phyloP scores from a whole-genome alignment of 306 rosid genomes.

The Glycine latifolia region DNA sequence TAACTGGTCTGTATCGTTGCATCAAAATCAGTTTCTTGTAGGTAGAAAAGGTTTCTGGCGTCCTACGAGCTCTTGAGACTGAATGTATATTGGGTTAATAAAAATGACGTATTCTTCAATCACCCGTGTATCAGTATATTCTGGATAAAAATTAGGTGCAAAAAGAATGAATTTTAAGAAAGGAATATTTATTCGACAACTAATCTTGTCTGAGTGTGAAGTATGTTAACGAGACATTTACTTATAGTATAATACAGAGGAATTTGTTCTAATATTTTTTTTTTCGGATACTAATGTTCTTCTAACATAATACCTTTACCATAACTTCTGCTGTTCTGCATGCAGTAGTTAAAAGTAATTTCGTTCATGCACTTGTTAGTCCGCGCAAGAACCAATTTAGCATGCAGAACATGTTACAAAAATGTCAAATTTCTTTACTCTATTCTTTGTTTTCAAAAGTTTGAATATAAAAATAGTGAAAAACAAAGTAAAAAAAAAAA shows the following conservation, averaged over 20 bases:
- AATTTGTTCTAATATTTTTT: not conserved
- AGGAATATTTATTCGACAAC: slow-evolving; percentile 11
- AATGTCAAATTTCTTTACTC: not conserved
- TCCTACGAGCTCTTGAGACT: slow-evolving; percentile 50
- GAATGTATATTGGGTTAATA: slow-evolving; percentile 9
- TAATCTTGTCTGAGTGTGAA: slow-evolving; percentile 28
- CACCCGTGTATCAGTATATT: slow-evolving; percentile 12
- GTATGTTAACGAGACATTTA: slow-evolving; percentile 13
- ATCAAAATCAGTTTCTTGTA: slow-evolving; percentile 69
- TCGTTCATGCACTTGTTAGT: not conserved
- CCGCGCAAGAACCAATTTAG: not conserved
- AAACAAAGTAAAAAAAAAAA: too few species aligned
- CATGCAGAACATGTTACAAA: not conserved
- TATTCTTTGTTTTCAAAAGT: too few species aligned
- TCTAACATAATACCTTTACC: too few species aligned
- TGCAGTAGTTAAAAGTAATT: not conserved
- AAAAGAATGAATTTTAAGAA: not conserved
- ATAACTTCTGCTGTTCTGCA: too few species aligned
- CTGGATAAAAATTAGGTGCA: slow-evolving; percentile 23
- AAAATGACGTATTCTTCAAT: slow-evolving; percentile 11
- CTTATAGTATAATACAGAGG: slow-evolving; percentile 21
- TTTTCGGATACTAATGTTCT: too few species aligned
- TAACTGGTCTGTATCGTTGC: slow-evolving; percentile 71
- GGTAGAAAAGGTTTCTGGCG: slow-evolving; percentile 91
- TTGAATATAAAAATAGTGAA: too few species aligned